A percentile compares a stretch with the other conserved stretches of the same genome.
phyloP scores from a whole-genome alignment of 805 yeast genomes.

The Komagataella pseudopastoris region DNA sequence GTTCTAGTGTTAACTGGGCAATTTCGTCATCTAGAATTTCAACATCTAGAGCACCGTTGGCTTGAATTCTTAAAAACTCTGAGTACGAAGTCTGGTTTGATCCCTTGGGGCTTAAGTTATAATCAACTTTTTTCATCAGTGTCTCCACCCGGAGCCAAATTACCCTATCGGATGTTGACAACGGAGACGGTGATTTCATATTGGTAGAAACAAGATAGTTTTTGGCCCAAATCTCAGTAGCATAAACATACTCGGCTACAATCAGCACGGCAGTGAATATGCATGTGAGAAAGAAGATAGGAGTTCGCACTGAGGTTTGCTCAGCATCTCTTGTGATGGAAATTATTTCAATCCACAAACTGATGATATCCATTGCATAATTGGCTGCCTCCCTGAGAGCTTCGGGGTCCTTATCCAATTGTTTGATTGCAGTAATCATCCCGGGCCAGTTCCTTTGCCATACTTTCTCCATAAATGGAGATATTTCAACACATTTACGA shows the following conservation, averaged over 20 bases:
- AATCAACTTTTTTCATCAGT: conserved; percentile 46
- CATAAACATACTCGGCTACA: conserved; percentile 46
- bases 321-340: conserved; percentile 51
- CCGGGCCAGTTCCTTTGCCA: conserved; percentile 57
- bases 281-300: conserved; percentile 63
- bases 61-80: conserved; percentile 43
- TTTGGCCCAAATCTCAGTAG: conserved; percentile 40
- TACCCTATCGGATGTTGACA: conserved; percentile 34
- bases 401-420: conserved; percentile 39
- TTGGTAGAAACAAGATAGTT: conserved; percentile 13
- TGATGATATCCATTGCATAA: conserved; percentile 43
- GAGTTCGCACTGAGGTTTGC: conserved; percentile 57
- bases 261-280: conserved; percentile 49
- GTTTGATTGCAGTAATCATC: conserved; percentile 41
- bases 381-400: conserved; percentile 51
- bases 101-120: conserved; percentile 37
- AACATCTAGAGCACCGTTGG: conserved; percentile 46
- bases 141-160: conserved; percentile 54
- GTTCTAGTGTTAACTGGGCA: conserved; percentile 32
- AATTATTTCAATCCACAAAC: conserved; percentile 64
- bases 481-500: conserved; percentile 44
- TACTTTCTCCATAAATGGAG: conserved; percentile 46
- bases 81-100: conserved; percentile 39
- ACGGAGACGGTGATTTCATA: conserved; percentile 8
- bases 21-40: conserved; percentile 33